phyloP scores from a whole-genome alignment of 176 grass and related monocot genomes.

The Stipa capillata region DNA sequence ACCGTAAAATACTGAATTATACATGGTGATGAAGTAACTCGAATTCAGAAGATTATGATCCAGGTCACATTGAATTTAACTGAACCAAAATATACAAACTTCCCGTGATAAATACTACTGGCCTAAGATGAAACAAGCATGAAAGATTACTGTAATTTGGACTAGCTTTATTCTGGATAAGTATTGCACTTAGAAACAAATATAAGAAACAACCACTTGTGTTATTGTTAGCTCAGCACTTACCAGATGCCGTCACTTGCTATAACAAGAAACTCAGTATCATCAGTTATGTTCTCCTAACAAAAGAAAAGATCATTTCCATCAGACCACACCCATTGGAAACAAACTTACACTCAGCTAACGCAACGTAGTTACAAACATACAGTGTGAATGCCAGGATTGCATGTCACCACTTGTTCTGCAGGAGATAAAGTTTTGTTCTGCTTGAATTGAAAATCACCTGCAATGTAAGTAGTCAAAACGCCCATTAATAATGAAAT shows the following conservation, averaged over 20 bases:
- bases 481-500: neutral
- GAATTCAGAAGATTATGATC: no score
- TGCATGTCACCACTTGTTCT: slow-evolving; percentile 7
- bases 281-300: slow-evolving; percentile 24
- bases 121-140: neutral
- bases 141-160: neutral
- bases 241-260: slow-evolving; percentile 42
- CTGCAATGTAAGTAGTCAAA: neutral
- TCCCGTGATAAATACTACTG: no score
- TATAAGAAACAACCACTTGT: neutral
- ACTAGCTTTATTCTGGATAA: neutral
- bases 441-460: slow-evolving; percentile 16
- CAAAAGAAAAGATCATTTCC: neutral
- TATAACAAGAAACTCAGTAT: slow-evolving; percentile 29
- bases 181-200: neutral
- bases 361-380: slow-evolving; percentile 13
- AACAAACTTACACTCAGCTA: neutral
- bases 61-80: no score
- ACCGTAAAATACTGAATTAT: no score
- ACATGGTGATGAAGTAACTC: no score
- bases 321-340: neutral
- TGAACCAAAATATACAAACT: no score
- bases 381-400: neutral
- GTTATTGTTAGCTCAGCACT: slow-evolving; percentile 4
- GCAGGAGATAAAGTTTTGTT: neutral